Base-by-base conservation (phyloP, 2,329 filamentous ascomycete genomes). In the Diaporthe ampelina region DNA sequence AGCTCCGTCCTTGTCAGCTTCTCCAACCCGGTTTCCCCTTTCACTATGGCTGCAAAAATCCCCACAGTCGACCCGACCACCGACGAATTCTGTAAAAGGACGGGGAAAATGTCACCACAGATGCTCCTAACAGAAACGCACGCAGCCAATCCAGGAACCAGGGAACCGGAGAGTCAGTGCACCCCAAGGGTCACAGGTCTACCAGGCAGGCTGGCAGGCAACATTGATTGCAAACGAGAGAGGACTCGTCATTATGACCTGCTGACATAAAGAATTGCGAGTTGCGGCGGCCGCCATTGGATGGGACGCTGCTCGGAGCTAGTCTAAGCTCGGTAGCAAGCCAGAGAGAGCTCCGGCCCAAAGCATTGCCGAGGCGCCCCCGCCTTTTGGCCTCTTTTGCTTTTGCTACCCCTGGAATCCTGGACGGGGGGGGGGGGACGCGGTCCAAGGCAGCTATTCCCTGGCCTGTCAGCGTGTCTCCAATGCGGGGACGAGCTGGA, bases 351-450 rank as follows among this genome's bases (percentile, higher is more conserved):
- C 21, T 45, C 70, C 57, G 70, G 70, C 24, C 57, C 26, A 63
- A 45, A 59, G 35, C 58, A 63, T 43, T 72, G 57, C 70, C 70
- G 70, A 72, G 57, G 57, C 24, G 70, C 37, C 70, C 70, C 70
- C 70, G 48, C 48, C 70, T 72, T 72, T 63, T 63, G 37, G 43
- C 69, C 29, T 59, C n/a, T 54, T 61, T 21, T 21, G 69, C 45
- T 52, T 50, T 40, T 45, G 24, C 56, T 35, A 43, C 59, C 67
- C 67, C 67, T 70, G 67, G 59, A 65, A 50, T 48, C 17, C 59
- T 26, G 21, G 48, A 10, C 21, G 9, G 37, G 37, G 2, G 3
- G 11, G 3, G 7, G 17, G 40, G 40, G 26, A 21, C 9, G 24
- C 58, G 19, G 58, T 45, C 7, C 40, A 5, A 32, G 11, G 59